Percentiles rank a stretch among this genome's conserved stretches.
Evolutionary conservation across 2,329 filamentous ascomycete species (phyloP).

Genomic region (Bretziella fagacearum): DNA sequence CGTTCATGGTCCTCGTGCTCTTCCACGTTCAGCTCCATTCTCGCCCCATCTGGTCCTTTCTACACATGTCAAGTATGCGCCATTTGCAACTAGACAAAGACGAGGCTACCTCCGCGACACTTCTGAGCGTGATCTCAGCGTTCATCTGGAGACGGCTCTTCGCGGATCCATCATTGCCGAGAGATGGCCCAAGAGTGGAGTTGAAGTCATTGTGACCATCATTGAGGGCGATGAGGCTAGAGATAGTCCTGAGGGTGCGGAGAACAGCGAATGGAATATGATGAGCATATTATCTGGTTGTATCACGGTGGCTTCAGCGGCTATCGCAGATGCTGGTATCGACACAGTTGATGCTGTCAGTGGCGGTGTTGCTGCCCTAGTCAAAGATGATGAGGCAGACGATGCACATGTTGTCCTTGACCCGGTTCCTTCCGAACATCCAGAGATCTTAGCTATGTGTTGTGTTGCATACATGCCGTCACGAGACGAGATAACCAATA

Average conservation of each 20-base stretch:
- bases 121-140: constrained; percentile 73
- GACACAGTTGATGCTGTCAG: constrained; percentile 85
- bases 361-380: constrained; percentile 74
- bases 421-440: constrained; percentile 66
- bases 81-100: constrained; percentile 71
- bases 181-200: constrained; percentile 93
- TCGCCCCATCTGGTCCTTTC: constrained; percentile 82
- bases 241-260: constrained; percentile 30
- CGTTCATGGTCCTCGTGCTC: constrained; percentile 79
- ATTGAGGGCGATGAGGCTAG: constrained; percentile 81
- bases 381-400: constrained; percentile 26
- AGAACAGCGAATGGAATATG: constrained; percentile 59
- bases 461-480: constrained; percentile 77
- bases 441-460: constrained; percentile 62
- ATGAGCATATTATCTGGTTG: constrained; percentile 87
- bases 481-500: constrained; percentile 79
- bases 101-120: constrained; percentile 75
- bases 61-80: constrained; percentile 90
- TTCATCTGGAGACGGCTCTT: constrained; percentile 80
- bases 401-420: constrained; percentile 49
- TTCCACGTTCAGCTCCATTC: constrained; percentile 80
- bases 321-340: constrained; percentile 84
- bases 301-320: constrained; percentile 84
- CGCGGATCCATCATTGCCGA: constrained; percentile 82
- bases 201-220: constrained; percentile 88